phyloP scores from a whole-genome alignment of 1,284 basidiomycete genomes.

The Ustilago loliicola region DNA sequence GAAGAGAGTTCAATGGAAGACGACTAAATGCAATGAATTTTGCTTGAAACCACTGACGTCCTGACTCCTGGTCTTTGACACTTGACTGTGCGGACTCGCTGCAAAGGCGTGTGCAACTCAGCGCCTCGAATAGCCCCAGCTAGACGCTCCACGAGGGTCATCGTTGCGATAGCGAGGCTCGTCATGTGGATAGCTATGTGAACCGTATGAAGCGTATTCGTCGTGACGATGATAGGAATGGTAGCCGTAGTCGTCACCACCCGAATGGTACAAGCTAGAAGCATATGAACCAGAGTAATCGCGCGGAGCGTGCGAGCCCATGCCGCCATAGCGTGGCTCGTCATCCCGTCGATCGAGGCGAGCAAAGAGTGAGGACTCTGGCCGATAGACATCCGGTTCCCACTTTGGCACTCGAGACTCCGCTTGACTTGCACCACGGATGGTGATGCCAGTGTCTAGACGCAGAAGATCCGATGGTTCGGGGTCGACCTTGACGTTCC shows the following conservation, averaged over 20 bases:
- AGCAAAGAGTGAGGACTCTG: not conserved
- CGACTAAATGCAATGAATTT: slow-evolving; percentile 17
- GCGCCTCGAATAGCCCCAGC: not conserved
- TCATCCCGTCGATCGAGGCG: not conserved
- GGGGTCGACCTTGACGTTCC: not conserved
- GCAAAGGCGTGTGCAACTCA: not conserved
- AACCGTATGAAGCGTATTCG: not conserved
- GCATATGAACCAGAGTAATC: not conserved
- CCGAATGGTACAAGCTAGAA: not conserved
- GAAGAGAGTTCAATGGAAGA: slow-evolving; percentile 25
- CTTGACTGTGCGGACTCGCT: not conserved
- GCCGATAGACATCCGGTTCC: not conserved
- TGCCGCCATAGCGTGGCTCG: not conserved
- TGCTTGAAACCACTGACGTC: not conserved
- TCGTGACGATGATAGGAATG: not conserved
- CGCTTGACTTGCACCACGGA: slow-evolving; percentile 9
- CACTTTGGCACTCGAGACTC: not conserved
- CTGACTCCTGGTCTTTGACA: not conserved
- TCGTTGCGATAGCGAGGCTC: not conserved
- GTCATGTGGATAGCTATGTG: not conserved
- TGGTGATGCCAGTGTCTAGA: slow-evolving; percentile 4
- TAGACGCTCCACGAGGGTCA: not conserved
- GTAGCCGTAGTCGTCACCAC: not conserved
- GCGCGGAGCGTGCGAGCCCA: not conserved
- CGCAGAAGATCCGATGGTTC: not conserved